phyloP scores from a whole-genome alignment of 768 basidiomycete species.

The Antrodiella citrinella region DNA sequence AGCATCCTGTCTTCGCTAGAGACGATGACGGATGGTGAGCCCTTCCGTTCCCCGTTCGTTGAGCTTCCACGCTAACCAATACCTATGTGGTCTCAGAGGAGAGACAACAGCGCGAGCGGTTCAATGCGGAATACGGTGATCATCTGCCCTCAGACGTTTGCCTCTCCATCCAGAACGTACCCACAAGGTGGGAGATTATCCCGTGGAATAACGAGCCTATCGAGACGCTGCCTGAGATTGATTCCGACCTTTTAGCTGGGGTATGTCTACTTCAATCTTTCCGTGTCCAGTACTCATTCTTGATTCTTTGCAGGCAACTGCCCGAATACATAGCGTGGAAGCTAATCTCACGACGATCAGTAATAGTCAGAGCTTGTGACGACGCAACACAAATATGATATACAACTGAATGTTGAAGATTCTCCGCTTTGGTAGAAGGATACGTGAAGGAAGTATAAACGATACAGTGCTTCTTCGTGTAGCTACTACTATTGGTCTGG shows the following conservation, averaged over 20 bases:
- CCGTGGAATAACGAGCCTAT: slow-evolving; percentile 45
- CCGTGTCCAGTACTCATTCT: too few relatives aligned
- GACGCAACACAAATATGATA: not conserved
- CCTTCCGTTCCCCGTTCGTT: not conserved
- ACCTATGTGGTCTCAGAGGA: slow-evolving; percentile 48
- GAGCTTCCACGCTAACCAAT: not conserved
- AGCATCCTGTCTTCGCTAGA: slow-evolving; percentile 60
- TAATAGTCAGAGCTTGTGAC: not conserved
- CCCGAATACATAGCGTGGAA: not conserved
- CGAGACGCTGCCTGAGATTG: slow-evolving; percentile 58
- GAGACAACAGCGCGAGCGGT: slow-evolving; percentile 49
- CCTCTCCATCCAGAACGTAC: slow-evolving; percentile 64
- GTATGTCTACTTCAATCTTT: slow-evolving; percentile 23
- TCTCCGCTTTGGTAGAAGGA: slow-evolving; percentile 5
- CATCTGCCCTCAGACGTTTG: slow-evolving; percentile 78
- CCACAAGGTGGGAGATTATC: slow-evolving; percentile 64
- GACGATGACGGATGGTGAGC: slow-evolving; percentile 56
- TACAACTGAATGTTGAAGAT: not conserved
- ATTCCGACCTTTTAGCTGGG: slow-evolving; percentile 48
- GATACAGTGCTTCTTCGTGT: not conserved
- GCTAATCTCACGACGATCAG: not conserved
- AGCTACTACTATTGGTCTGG: not conserved
- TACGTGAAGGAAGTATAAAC: slow-evolving; percentile 1
- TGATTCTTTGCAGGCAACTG: not conserved
- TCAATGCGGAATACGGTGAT: slow-evolving; percentile 65